These are phyloP conservation scores for Trichoderma oligosporum DNA, from an alignment of 2,329 filamentous ascomycete species.

Conservation along the genomic window DNA sequence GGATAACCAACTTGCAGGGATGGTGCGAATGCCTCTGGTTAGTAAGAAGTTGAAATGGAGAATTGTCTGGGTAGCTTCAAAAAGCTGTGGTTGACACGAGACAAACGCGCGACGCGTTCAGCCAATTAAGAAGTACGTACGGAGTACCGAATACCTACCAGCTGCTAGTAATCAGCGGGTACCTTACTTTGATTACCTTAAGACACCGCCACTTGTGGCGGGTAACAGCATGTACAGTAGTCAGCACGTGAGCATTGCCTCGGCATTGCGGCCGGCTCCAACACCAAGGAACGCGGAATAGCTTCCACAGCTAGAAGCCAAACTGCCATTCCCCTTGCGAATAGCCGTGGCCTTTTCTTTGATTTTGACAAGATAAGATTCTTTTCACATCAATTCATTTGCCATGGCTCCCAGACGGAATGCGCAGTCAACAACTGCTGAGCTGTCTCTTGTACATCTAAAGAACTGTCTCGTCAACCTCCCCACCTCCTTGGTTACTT, in stretches of 20 bases:
- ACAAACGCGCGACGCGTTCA: constrained; percentile 33
- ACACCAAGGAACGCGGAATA: constrained; percentile 14
- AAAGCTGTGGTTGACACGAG: constrained; percentile 29
- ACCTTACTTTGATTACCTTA: too few relatives aligned
- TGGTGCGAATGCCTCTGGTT: constrained; percentile 18
- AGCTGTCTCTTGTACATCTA: constrained; percentile 79
- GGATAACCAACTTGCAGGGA: constrained; percentile 27
- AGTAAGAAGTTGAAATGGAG: constrained; percentile 6
- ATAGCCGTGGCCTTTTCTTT: neutral
- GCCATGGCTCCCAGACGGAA: constrained; percentile 51
- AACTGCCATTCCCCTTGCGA: constrained; percentile 1
- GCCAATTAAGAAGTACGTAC: constrained; percentile 19
- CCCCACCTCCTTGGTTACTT: constrained; percentile 74
- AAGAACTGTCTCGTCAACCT: constrained; percentile 96
- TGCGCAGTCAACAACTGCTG: constrained; percentile 65
- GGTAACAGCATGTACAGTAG: too few relatives aligned
- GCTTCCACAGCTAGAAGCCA: constrained; percentile 12
- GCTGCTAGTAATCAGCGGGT: too few relatives aligned
- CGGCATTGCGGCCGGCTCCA: constrained; percentile 27
- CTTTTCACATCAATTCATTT: constrained; percentile 20
- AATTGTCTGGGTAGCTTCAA: constrained; percentile 2
- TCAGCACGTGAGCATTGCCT: constrained; percentile 37
- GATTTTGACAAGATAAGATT: neutral
- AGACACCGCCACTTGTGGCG: constrained; percentile 15
- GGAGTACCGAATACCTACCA: neutral